Evolutionary conservation across 1,139 yeast species (phyloP).

Genomic region (Zygosaccharomyces pseudobailii): DNA sequence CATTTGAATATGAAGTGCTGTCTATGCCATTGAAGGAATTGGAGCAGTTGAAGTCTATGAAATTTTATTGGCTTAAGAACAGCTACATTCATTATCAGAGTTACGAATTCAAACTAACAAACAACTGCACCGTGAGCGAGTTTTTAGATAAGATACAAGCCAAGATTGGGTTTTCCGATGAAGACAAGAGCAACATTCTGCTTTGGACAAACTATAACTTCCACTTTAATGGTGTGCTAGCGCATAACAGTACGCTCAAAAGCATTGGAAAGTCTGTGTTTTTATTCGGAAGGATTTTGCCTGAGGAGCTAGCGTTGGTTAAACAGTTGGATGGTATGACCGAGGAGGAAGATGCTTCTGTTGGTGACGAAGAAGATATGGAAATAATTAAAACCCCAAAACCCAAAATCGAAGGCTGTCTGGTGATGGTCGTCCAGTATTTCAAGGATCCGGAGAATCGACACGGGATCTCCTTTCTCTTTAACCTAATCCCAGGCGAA

Average conservation of each 20-base stretch:
- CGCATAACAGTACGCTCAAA: slow-evolving; percentile 30
- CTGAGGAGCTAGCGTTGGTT: slow-evolving; percentile 35
- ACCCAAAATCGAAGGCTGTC: slow-evolving; percentile 23
- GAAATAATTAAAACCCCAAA: slow-evolving; percentile 8
- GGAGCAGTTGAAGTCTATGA: slow-evolving; percentile 67
- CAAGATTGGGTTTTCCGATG: slow-evolving; percentile 50
- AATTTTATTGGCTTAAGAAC: slow-evolving; percentile 58
- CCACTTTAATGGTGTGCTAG: slow-evolving; percentile 34
- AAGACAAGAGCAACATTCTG: slow-evolving; percentile 48
- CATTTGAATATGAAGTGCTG: slow-evolving; percentile 70
- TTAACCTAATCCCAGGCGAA: slow-evolving; percentile 65
- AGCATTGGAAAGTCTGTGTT: slow-evolving; percentile 30
- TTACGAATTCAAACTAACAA: slow-evolving; percentile 66
- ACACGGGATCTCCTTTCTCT: slow-evolving; percentile 88
- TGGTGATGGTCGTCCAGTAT: slow-evolving; percentile 64
- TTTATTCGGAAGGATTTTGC: slow-evolving; percentile 38
- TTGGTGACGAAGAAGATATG: slow-evolving; percentile 32
- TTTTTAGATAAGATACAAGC: slow-evolving; percentile 52
- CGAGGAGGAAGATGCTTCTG: slow-evolving; percentile 20
- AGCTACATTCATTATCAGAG: slow-evolving; percentile 61
- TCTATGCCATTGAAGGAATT: slow-evolving; percentile 69
- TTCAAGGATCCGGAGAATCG: slow-evolving; percentile 62
- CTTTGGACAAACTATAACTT: slow-evolving; percentile 37
- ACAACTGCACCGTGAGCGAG: slow-evolving; percentile 52
- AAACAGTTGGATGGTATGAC: slow-evolving; percentile 18